A percentile compares a stretch with the other conserved stretches of the same genome.
phyloP scores from a whole-genome alignment of 1,284 basidiomycete genomes.

The Hemileccinum hortonii region DNA sequence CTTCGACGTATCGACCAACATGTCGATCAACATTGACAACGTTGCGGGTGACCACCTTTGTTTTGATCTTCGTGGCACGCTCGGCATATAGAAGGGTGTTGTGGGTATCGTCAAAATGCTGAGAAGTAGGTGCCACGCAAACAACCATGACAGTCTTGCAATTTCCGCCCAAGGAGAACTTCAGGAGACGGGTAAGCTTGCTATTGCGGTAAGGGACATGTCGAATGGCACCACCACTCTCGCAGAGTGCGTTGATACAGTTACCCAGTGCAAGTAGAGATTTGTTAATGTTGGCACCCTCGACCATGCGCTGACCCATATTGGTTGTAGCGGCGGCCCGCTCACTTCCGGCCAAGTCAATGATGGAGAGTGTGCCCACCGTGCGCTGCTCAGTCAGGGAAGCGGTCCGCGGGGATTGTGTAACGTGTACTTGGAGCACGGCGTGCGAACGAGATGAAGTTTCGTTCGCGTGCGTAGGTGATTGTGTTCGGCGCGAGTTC shows the following conservation, averaged over 20 bases:
- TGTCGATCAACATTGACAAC: slow-evolving; percentile 92
- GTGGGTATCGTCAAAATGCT: slow-evolving; percentile 95
- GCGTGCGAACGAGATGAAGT: slow-evolving; percentile 96
- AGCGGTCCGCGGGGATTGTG: slow-evolving; percentile 81
- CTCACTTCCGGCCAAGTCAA: slow-evolving; percentile 95
- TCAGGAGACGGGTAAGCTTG: slow-evolving; percentile 93
- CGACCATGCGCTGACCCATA: slow-evolving; percentile 96
- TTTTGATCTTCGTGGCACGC: slow-evolving; percentile 95
- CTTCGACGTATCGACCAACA: slow-evolving; percentile 91
- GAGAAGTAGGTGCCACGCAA: slow-evolving; percentile 90
- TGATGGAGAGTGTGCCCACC: slow-evolving; percentile 90
- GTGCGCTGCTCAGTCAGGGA: slow-evolving; percentile 76
- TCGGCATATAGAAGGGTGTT: slow-evolving; percentile 97
- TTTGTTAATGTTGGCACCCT: slow-evolving; percentile 98
- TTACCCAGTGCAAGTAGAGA: slow-evolving; percentile 93
- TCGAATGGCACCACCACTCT: slow-evolving; percentile 76
- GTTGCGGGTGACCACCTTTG: slow-evolving; percentile 88
- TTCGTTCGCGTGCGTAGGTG: slow-evolving; percentile 90
- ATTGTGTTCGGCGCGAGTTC: slow-evolving; percentile 85
- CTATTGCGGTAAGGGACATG: slow-evolving; percentile 96
- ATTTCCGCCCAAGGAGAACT: slow-evolving; percentile 95
- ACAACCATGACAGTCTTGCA: slow-evolving; percentile 99
- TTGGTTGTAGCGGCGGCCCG: slow-evolving; percentile 92
- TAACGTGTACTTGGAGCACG: slow-evolving; percentile 91
- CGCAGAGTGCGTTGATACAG: slow-evolving; percentile 96